Evolutionary conservation across 2,329 filamentous ascomycete genomes (phyloP), one percentile per base, ranked within the genome.

Genomic region (Colletotrichum brevisporum): DNA sequence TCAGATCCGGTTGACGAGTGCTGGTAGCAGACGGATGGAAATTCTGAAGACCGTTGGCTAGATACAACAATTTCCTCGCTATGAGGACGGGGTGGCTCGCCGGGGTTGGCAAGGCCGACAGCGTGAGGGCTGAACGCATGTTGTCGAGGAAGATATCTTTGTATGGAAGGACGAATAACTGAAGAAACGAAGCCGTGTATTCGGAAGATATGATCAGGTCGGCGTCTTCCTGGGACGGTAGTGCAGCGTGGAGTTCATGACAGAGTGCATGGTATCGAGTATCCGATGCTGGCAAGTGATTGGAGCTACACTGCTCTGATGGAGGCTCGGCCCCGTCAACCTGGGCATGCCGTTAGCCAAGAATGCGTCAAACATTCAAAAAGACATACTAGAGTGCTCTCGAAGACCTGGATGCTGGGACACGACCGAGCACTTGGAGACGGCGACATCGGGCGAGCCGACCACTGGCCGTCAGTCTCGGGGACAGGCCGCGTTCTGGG

Each of bases 1-100:
- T 10, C 16, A 36, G 16, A 70, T 48, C 16, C 71, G 41, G 39
- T 70, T 63, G 36, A 62, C 60, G 45, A 57, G 62, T 63, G 53
- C 48, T 69, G 78, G 78, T 6, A 80, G 55, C 10, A 76, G 71
- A 9, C 74, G 41, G 6, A 45, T 57, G 36, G 16, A 58, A 52
- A 16, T 48, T 56, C 52, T 53, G 48, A 10, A 67, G 47, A 24
- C 60, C 53, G 15, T 59, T 64, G 13, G 54, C 60, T 3, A 58
- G 47, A 16, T 65, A 59, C 16, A 52, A 43, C 10, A 56, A 16
- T 31, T 47, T 53, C 41, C 26, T 53, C 1, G 60, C 52, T 1
- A 68, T 53, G 26, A 64, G 31, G 15, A 56, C 51, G 1, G 63
- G 43, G n/a, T 51, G 43, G 16, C 21, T 31, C 43, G 50, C 6